Evolutionary conservation across 805 yeast genomes (phyloP).

Genomic region (Cyberlindnera subsufficiens): DNA sequence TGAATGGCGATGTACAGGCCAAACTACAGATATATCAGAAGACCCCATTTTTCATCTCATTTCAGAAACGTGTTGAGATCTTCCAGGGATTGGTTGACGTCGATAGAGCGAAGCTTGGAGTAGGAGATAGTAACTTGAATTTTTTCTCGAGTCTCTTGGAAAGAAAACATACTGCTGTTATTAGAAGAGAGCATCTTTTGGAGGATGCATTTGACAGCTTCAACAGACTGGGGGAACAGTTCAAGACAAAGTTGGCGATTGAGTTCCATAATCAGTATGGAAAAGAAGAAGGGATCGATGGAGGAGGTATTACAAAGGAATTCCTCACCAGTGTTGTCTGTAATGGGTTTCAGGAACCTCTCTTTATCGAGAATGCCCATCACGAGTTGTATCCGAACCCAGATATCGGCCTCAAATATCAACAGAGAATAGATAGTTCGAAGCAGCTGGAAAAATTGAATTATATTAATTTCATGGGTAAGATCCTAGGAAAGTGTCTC

Average conservation of each 20-base stretch:
- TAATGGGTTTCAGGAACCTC: constrained; percentile 50
- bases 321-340: constrained; percentile 66
- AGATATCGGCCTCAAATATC: constrained; percentile 33
- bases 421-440: constrained; percentile 28
- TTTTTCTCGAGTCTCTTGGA: background rate
- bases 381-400: constrained; percentile 76
- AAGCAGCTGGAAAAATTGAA: constrained; percentile 25
- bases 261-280: constrained; percentile 70
- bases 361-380: constrained; percentile 40
- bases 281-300: constrained; percentile 87
- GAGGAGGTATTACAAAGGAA: constrained; percentile 95
- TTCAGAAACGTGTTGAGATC: constrained; percentile 64
- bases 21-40: constrained; percentile 49
- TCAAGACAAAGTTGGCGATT: constrained; percentile 59
- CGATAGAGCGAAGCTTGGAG: constrained; percentile 37
- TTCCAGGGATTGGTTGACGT: constrained; percentile 57
- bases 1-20: constrained; percentile 15
- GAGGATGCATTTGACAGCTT: constrained; percentile 69
- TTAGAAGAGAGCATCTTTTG: constrained; percentile 64
- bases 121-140: constrained; percentile 1
- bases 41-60: constrained; percentile 77
- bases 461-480: constrained; percentile 63
- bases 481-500: constrained; percentile 80
- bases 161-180: constrained; percentile 34
- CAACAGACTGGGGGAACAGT: constrained; percentile 42